Evolutionary conservation across 2,329 filamentous ascomycete genomes (phyloP), one percentile per base, ranked within the genome.

Genomic region (Apiospora arundinis): DNA sequence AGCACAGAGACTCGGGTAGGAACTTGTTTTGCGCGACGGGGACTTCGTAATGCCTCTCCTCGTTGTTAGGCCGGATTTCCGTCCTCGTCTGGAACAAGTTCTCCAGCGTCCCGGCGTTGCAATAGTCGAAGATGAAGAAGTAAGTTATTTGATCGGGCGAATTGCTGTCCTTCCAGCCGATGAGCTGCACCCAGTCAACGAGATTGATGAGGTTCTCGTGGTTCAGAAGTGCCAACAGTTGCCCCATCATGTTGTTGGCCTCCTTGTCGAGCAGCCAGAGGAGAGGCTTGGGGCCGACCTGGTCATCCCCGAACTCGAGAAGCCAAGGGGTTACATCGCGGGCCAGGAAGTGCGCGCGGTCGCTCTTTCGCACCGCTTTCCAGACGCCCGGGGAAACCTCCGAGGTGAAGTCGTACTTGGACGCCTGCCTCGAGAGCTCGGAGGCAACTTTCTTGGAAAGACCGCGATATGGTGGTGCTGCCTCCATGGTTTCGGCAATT

Each of bases 1-100:
- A 90, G 73, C 87, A 87, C 16, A 90, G 79, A 2, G 82, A 81
- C 74, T 90, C 88, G 0, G 87, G 87, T 16, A 88, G 76, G 73
- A 85, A 86, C 16, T 14, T 9, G 11, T 74, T 68, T 18, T 76
- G 71, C 23, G 72, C 32, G 25, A 21, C 18, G 67, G 32, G 67
- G 14, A 69, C 25, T 40, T 46, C 48, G 45, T 66, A 28, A 25
- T 21, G 32, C 28, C 6, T 5, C 4, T 21, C 66, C 25, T 48
- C 42, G 44, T 12, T 32, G 5, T 14, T 21, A 25, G 23, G 25
- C n/a, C 11, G 2, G 5, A 60, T 9, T 12, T 40, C 11, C 25
- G 37, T 65, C 18, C 25, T 18, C 12, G 48, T 40, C 7, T 49
- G 48, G 28, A 87, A 79, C 14, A 89, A 74, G 42, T 81, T 81